Evolutionary conservation across 495 filamentous ascomycete genomes (phyloP), one percentile per base, ranked within the genome.

Genomic region (Penicillium bovifimosum): DNA sequence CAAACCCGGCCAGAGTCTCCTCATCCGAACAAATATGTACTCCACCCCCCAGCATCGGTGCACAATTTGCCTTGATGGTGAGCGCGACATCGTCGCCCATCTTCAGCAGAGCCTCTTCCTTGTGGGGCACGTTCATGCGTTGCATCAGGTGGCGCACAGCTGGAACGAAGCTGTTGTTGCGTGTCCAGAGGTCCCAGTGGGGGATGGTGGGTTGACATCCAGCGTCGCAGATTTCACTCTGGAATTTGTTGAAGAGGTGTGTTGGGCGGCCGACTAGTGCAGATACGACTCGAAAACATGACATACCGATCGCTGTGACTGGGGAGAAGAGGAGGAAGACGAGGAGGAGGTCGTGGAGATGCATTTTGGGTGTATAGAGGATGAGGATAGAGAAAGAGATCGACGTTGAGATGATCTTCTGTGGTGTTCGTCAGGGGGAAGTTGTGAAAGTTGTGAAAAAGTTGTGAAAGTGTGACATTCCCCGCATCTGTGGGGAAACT

Each of bases 171-270:
- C 69, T 64, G 55, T 73, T 69, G 57, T 71, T 67, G 61, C 69
- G 69, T 14, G 72, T 73, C 72, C 72, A 75, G 34, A 73, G 69
- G 50, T 75, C 72, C 72, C 72, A 75, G 49, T 73, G 70, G 2
- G 72, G 65, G 11, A 75, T 56, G 10, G 69, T 73, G 20, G 72
- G 72, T 36, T 71, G 63, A 35, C 72, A 75, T 41, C 72, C 72
- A 8, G 50, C 58, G 10, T 67, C 69, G 56, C 72, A 75, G 59
- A 75, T 70, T 43, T 75, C 70, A 18, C 50, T 59, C 55, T 75
- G 70, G 50, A 73, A 75, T 42, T 68, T 67, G 18, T 66, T 55
- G 58, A 66, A 71, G 36, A 72, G 43, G 24, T 72, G 60, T 53
- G 55, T 50, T 7, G 70, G 62, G 52, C 70, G 64, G 48, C 66